Percentiles rank a stretch among this genome's conserved stretches.
Conservation (phyloP, 2,329 filamentous ascomycete species). For the Zymoseptoria tritici region DNA sequence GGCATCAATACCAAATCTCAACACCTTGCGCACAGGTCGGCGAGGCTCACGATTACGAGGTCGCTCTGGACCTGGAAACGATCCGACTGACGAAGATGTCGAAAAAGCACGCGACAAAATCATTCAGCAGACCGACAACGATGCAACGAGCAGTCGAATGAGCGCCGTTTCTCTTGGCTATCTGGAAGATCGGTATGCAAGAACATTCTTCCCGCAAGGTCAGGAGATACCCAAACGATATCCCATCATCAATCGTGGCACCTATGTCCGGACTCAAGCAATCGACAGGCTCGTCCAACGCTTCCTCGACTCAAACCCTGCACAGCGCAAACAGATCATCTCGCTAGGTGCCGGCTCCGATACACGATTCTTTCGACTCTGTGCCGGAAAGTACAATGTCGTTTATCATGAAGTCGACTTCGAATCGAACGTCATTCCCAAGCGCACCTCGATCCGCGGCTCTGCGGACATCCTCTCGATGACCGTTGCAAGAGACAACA, state of each 20-base stretch:
- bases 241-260: conserved; percentile 93
- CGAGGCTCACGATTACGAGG: conserved; percentile 42
- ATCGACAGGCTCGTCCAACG: conserved; percentile 68
- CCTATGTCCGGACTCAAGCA: conserved; percentile 81
- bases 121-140: conserved; percentile 83
- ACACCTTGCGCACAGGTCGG: conserved; percentile 48
- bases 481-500: conserved; percentile 14
- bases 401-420: conserved; percentile 94
- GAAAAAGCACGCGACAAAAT: conserved; percentile 56
- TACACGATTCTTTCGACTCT: conserved; percentile 74
- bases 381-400: conserved; percentile 41
- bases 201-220: conserved; percentile 51
- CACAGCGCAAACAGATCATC: conserved; percentile 59
- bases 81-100: conserved; percentile 22
- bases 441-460: conserved; percentile 20
- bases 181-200: conserved; percentile 71
- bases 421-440: conserved; percentile 48
- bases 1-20: conserved; percentile 65
- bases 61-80: conserved; percentile 19
- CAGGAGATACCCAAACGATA: conserved; percentile 56
- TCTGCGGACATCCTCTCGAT: conserved; percentile 17
- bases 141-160: conserved; percentile 80
- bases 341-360: conserved; percentile 92
- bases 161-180: conserved; percentile 85
- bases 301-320: conserved; percentile 50